These are phyloP conservation scores for Populus tomentosa DNA, from an alignment of 441 rosid genomes.

Conservation along the genomic window DNA sequence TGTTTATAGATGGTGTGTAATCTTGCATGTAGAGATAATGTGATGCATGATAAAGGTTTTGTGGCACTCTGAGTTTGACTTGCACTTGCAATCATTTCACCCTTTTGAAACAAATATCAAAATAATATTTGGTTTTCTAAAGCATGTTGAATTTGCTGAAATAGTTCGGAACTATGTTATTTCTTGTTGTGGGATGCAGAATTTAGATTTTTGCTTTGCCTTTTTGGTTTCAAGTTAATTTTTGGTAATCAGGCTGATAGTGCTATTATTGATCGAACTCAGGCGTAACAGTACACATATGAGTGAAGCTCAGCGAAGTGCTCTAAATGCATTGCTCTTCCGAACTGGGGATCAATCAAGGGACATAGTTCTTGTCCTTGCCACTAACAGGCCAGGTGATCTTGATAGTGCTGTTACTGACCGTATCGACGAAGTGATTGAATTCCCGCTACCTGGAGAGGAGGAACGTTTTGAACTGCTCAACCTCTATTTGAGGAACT, in stretches of 20 bases:
- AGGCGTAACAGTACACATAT: conserved; percentile 87
- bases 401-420: conserved; percentile 88
- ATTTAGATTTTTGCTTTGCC: background rate
- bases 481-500: conserved; percentile 67
- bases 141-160: background rate
- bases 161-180: background rate
- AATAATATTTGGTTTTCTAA: background rate
- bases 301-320: conserved; percentile 97
- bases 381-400: conserved; percentile 91
- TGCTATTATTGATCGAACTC: conserved; percentile 18
- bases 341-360: conserved; percentile 94
- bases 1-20: background rate
- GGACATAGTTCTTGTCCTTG: conserved; percentile 82
- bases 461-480: conserved; percentile 76
- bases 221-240: background rate
- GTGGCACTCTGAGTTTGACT: background rate
- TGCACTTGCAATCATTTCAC: background rate
- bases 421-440: conserved; percentile 83
- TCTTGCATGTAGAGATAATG: background rate
- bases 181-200: background rate
- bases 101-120: background rate
- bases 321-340: conserved; percentile 82
- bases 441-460: conserved; percentile 87
- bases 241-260: background rate
- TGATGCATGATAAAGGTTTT: background rate